Base-by-base conservation (phyloP, 352 stramenopile genomes). In the Halophytophthora batemanensis region DNA sequence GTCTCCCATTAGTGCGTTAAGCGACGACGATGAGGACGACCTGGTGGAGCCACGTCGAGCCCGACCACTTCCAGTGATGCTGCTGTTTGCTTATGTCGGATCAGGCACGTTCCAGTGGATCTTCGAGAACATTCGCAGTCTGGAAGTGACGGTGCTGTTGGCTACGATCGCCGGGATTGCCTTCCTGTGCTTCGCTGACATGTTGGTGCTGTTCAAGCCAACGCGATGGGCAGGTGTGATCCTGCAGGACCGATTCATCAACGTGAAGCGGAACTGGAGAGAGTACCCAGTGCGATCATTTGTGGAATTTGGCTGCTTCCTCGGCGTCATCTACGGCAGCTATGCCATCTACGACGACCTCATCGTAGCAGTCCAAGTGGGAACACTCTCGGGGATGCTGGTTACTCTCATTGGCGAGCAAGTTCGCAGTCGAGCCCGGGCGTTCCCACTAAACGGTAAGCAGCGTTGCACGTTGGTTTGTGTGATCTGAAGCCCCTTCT, bases 91-190 rank as follows among this genome's bases (percentile, higher is more conserved):
- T 17, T 94, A 94, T 52, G 81, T 94, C 18, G 84, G 84, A 2
- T 90, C 83, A 14, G 80, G 83, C 28, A 93, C 83, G 8, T 93
- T 93, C 50, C 80, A 91, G 47, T 93, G 83, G 83, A 94, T 94
- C 25, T 94, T 88, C 44, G 84, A 94, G 47, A 90, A 94, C 50
- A 85, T 91, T 41, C 81, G 84, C 35, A 87, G 81, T 35, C 61
- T 94, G 14, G 84, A 94, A 59, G 79, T 94, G 21, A 92, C 80
- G 4, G 74, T 92, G 13, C 45, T 86, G 8, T 58, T 94, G 10
- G 84, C 81, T 1, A 87, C 84, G 0, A 70, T 92, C 15, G 84
- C 84, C 42, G 84, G 84, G 14, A 90, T 94, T 23, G 73, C 66
- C n/a, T 94, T 94, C 44, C 48, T 93, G 23, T 93, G 83, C 50